Conservation (phyloP, 306 rosid genomes). For the Dryas alaskensis region DNA sequence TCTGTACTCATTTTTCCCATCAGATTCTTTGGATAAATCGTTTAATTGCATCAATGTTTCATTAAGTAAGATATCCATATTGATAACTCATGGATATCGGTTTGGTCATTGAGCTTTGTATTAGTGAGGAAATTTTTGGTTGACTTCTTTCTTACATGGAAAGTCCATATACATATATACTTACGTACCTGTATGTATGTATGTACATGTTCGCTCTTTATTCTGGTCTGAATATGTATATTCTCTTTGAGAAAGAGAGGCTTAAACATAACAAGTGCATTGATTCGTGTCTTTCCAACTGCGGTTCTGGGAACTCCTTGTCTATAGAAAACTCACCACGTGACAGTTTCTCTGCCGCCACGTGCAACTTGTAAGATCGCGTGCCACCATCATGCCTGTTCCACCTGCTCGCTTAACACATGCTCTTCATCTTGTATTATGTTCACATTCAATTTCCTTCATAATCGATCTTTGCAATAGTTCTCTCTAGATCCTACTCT, state of each 20-base stretch:
- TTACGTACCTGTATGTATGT: neutral
- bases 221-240: neutral
- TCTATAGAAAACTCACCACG: constrained; percentile 21
- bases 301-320: constrained; percentile 10
- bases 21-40: neutral
- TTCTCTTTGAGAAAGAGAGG: neutral
- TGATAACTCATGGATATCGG: neutral
- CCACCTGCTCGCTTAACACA: constrained; percentile 21
- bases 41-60: neutral
- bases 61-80: constrained; percentile 5
- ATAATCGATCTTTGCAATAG: constrained; percentile 9
- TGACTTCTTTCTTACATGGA: constrained; percentile 7
- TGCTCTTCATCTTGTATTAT: neutral
- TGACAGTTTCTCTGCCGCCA: constrained; percentile 20
- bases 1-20: constrained; percentile 4
- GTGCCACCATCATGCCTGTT: constrained; percentile 25
- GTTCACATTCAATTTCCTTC: neutral
- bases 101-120: neutral
- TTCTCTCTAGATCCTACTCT: constrained; percentile 14
- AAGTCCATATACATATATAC: neutral
- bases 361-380: constrained; percentile 15
- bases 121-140: neutral
- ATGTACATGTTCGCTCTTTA: neutral
- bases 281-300: constrained; percentile 19
- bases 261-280: constrained; percentile 12